These are phyloP conservation scores for Thinopyrum elongatum DNA, from an alignment of 176 grass and related monocot genomes.

Conservation along the genomic window DNA sequence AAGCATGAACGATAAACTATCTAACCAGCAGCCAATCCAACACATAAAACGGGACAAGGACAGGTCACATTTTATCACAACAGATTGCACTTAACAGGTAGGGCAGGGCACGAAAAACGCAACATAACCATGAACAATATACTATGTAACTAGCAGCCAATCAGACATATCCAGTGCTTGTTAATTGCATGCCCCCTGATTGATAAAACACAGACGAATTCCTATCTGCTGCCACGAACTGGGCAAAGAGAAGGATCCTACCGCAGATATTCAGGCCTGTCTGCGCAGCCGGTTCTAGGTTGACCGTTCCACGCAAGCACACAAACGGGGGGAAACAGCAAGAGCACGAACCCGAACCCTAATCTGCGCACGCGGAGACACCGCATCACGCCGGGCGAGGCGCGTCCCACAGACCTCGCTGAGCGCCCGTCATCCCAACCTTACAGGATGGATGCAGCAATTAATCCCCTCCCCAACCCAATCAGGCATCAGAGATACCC, in stretches of 20 bases:
- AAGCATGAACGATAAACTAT: not conserved
- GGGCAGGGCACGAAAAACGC: not conserved
- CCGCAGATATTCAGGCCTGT: not conserved
- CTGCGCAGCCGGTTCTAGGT: not conserved
- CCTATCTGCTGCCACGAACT: not conserved
- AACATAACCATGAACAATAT: not conserved
- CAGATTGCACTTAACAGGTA: not conserved
- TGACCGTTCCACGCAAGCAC: not conserved
- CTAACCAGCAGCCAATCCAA: not conserved
- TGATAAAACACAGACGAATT: not conserved
- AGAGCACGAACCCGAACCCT: not conserved
- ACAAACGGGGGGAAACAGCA: not conserved
- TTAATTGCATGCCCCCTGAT: not conserved
- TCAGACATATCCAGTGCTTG: not conserved
- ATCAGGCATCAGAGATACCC: not conserved
- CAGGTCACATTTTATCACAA: not conserved
- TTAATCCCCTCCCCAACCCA: not conserved
- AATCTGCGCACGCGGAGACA: not conserved
- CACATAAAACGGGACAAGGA: not conserved
- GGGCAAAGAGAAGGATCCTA: not conserved
- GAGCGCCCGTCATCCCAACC: not conserved
- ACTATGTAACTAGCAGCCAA: not conserved
- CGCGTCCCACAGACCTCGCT: not conserved
- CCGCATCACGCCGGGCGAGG: not conserved
- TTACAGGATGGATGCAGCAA: not conserved